Percentiles rank a stretch among this genome's conserved stretches.
Conservation (phyloP, 805 yeast genomes). For the Priceomyces fermenticarens region DNA sequence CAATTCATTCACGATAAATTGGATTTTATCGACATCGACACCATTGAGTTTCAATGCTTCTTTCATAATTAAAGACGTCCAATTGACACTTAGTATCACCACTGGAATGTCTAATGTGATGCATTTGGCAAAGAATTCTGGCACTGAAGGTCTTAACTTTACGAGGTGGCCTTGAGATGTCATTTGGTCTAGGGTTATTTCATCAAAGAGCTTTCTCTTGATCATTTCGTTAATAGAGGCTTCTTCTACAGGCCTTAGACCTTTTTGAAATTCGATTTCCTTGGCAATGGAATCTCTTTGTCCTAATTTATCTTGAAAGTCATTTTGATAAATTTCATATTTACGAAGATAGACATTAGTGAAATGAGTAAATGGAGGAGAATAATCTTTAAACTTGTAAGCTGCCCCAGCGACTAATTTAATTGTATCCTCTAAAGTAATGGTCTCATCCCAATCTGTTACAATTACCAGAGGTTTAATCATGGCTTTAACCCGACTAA, state of each 20-base stretch:
- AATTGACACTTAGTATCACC: conserved; percentile 55
- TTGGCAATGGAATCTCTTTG: conserved; percentile 28
- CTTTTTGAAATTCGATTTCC: conserved; percentile 46
- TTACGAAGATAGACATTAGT: conserved; percentile 39
- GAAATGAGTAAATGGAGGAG: conserved; percentile 42
- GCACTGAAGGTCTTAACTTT: conserved; percentile 37
- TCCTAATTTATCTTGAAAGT: conserved; percentile 18
- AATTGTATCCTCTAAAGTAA: conserved; percentile 55
- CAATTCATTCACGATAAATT: conserved; percentile 51
- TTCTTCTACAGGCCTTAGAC: conserved; percentile 44
- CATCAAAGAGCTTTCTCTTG: conserved; percentile 37
- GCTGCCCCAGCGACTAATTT: conserved; percentile 48
- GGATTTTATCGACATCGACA: conserved; percentile 15
- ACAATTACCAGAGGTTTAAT: conserved; percentile 23
- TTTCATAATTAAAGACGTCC: conserved; percentile 52
- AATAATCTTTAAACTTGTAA: conserved; percentile 30
- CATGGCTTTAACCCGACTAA: background rate
- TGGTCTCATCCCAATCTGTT: conserved; percentile 68
- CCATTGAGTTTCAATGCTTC: conserved; percentile 23
- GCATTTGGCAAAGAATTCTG: conserved; percentile 26
- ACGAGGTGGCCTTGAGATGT: conserved; percentile 33
- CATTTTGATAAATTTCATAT: conserved; percentile 25
- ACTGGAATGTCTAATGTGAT: conserved; percentile 27
- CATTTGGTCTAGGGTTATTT: conserved; percentile 31
- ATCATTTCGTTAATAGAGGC: conserved; percentile 46